Evolutionary conservation across 306 rosid genomes (phyloP).

Genomic region (Amphicarpaea edgeworthii): DNA sequence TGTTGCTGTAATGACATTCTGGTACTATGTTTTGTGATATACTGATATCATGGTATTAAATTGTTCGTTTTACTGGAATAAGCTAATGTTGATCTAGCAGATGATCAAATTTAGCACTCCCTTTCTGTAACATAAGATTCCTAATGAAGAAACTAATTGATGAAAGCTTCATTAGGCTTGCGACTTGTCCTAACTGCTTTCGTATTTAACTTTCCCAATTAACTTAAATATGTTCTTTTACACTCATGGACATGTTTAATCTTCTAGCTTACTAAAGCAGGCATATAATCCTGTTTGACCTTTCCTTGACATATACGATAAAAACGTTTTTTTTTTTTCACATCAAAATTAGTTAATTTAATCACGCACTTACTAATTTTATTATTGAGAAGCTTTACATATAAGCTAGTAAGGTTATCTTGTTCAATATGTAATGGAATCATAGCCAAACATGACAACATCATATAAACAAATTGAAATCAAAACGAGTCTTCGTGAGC

Average conservation of each 20-base stretch:
- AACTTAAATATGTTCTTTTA: too few species aligned
- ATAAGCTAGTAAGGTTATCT: too few species aligned
- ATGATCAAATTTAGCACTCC: slow-evolving; percentile 33
- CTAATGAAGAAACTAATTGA: slow-evolving; percentile 28
- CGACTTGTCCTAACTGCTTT: too few species aligned
- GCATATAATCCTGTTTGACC: neutral
- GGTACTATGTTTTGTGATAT: slow-evolving; percentile 63
- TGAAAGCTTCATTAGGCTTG: neutral
- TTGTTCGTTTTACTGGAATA: slow-evolving; percentile 40
- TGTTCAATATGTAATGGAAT: too few species aligned
- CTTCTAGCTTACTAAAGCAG: too few species aligned
- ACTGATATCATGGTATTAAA: too few species aligned
- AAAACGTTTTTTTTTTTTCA: neutral
- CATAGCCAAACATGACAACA: too few species aligned
- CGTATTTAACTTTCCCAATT: too few species aligned
- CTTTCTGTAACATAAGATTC: slow-evolving; percentile 43
- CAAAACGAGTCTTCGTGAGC: neutral
- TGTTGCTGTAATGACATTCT: slow-evolving; percentile 47
- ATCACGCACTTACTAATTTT: neutral
- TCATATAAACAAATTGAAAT: neutral
- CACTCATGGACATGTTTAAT: too few species aligned
- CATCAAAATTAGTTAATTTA: neutral
- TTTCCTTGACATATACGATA: neutral
- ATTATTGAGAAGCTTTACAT: too few species aligned
- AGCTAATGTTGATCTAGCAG: slow-evolving; percentile 39